Evolutionary conservation across 331 rosid genomes (phyloP), one percentile per base, ranked within the genome.

Genomic region (Pyrus hybrid): DNA sequence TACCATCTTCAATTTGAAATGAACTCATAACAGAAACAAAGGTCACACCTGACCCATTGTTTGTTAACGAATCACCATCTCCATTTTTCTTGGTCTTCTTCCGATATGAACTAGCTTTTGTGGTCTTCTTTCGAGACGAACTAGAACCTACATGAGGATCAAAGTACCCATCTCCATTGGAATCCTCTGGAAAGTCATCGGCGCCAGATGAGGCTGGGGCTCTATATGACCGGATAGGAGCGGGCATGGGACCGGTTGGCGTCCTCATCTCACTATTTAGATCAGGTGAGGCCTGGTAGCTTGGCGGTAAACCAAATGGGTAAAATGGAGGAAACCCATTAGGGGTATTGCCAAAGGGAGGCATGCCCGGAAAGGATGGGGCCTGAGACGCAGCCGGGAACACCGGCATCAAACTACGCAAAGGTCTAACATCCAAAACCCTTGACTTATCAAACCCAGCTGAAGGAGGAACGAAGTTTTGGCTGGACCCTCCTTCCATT

Each of bases 341-440:
- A 20, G 94, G 84, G 28, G 65, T 41, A 9, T 25, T 35, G 69
- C 68, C 81, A 63, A 71, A 68, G 5, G 71, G 65, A 5, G 86
- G 75, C 69, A 73, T 62, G 68, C 76, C 62, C 16, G 57, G 76
- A 72, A 73, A 73, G 45, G 73, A 62, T 45, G 81, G 70, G 70
- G 65, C 74, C 43, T 80, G 80, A 78, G 80, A 22, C 32, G 74
- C 35, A 62, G 53, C 70, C 7, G 95, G 89, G 18, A 90, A 86
- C 63, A 90, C 81, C 0, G 89, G 92, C 54, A 76, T 82, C 70
- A 90, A 76, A 84, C 80, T 78, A 71, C 92, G 87, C 73, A 90
- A 29, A 43, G 92, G 90, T 67, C 79, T 87, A 10, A 69, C 84
- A 63, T 90, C 88, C 71, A 90, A 73, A 81, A 86, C 79, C 70